Base-by-base conservation (phyloP, 345 rosid species). In the Lenwebbia sp. region DNA sequence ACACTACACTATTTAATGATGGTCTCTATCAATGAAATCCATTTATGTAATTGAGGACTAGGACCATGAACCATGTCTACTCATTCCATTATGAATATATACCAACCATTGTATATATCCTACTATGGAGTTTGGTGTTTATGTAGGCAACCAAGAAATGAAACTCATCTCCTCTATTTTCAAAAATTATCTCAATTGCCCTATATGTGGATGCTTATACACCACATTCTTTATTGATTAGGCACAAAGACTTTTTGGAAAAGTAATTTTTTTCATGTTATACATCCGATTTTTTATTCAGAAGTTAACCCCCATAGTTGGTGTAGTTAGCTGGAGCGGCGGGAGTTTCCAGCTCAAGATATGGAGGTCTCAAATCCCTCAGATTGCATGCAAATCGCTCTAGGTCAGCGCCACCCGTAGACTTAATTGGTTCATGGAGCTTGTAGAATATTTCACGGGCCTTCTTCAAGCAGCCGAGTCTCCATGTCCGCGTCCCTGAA, bases 101-200 rank as follows among this genome's bases (percentile, higher is more conserved):
- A 56, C 33, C 25, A 17, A 33, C 76, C 81, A 37, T 10, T 5
- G 13, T 70, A 37, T 19, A 21, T 37, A 10, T 19, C 26, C 26
- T 33, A 22, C 7, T 17, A 0, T 33, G 25, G 78, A 4, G 81
- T 70, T 33, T 70, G 26, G 81, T 70, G 47, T 70, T 70, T 70
- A 19, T 5, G 78, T 37, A 90, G 94, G 94, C 95, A 93, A 93
- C 92, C 70, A 53, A 7, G 86, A 88, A 90, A 95, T 93, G 84
- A 91, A 90, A 83, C 62, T 49, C 85, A 54, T 47, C 52, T 17
- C 41, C 78, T 70, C 78, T 19, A 54, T 14, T 83, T 86, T 86
- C 85, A 85, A 86, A 82, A 85, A 83, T 55, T 53, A 74, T 85
- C 85, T 87, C 47, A 88, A 86, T 90, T 37, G 82, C 47, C 78